A percentile compares a stretch with the other conserved stretches of the same genome.
These are phyloP conservation scores for Mycocentrospora acerina DNA, from an alignment of 2,329 filamentous ascomycete species.

Conservation along the genomic window DNA sequence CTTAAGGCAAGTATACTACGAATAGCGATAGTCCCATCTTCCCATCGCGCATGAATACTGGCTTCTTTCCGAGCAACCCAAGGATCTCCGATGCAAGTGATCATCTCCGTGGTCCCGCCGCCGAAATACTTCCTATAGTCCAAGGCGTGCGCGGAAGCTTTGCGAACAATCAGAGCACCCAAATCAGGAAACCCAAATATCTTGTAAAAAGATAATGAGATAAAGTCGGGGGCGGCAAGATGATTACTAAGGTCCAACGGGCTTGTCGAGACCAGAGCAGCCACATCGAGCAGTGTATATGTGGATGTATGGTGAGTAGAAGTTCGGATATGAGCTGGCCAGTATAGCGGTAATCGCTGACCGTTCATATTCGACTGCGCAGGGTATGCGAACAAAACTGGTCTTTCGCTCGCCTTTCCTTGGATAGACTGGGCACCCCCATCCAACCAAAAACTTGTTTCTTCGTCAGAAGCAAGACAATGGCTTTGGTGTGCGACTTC, in stretches of 20 bases:
- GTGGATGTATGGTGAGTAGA: conserved; percentile 46
- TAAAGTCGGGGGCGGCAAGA: conserved; percentile 73
- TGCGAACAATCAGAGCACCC: conserved; percentile 79
- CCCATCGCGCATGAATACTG: conserved; percentile 61
- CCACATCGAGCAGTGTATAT: conserved; percentile 72
- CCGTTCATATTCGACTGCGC: conserved; percentile 94
- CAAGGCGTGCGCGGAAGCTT: conserved; percentile 61
- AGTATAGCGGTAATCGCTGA: conserved; percentile 68
- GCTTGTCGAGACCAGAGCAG: conserved; percentile 64
- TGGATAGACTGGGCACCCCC: not conserved
- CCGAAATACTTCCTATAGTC: conserved; percentile 64
- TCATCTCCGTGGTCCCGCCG: conserved; percentile 64
- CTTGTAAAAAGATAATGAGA: conserved; percentile 86
- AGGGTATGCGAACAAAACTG: conserved; percentile 71
- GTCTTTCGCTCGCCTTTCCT: conserved; percentile 14
- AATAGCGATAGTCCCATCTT: conserved; percentile 68
- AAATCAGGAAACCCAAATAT: conserved; percentile 94
- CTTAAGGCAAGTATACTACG: conserved; percentile 65
- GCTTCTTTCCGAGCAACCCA: conserved; percentile 59
- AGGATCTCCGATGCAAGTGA: conserved; percentile 53
- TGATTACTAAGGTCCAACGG: conserved; percentile 59
- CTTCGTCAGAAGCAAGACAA: conserved; percentile 65
- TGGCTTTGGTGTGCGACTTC: conserved; percentile 63
- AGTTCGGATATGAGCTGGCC: conserved; percentile 40
- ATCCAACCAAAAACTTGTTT: conserved; percentile 66